Conservation (phyloP, 306 rosid genomes). For the Acacia acuminata region DNA sequence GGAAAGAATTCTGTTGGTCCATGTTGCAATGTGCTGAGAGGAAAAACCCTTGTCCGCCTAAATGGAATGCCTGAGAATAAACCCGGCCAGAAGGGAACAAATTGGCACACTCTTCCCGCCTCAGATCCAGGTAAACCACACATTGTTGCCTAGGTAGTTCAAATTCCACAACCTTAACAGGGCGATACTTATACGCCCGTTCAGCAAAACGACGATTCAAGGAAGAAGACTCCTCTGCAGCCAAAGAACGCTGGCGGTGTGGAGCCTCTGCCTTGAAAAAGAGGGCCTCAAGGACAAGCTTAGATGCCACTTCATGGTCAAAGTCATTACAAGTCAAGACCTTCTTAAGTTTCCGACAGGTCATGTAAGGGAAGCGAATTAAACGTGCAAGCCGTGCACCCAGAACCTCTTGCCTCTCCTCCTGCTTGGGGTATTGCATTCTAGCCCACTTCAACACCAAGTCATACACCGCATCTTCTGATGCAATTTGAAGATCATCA, state of each 20-base stretch:
- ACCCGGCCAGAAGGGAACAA: conserved; percentile 91
- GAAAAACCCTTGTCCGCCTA: conserved; percentile 98
- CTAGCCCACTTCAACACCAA: conserved; percentile 91
- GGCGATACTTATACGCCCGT: conserved; percentile 95
- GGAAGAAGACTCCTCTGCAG: conserved; percentile 71
- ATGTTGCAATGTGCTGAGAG: conserved; percentile 98
- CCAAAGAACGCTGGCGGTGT: conserved; percentile 80
- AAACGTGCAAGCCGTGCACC: conserved; percentile 68
- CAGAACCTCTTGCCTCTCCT: conserved; percentile 81
- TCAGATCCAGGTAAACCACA: conserved; percentile 89
- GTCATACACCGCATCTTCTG: conserved; percentile 96
- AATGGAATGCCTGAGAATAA: conserved; percentile 96
- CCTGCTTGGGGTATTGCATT: conserved; percentile 64
- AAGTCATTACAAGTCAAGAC: conserved; percentile 85
- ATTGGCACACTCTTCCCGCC: conserved; percentile 81
- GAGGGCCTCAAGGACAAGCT: conserved; percentile 86
- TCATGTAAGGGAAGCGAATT: conserved; percentile 94
- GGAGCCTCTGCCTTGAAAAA: conserved; percentile 96
- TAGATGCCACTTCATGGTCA: conserved; percentile 82
- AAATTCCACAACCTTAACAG: conserved; percentile 94
- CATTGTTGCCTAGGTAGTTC: conserved; percentile 95
- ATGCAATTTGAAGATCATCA: conserved; percentile 93
- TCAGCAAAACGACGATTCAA: conserved; percentile 75
- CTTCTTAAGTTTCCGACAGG: conserved; percentile 89
- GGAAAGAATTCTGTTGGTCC: conserved; percentile 96